Evolutionary conservation across 208 protist genomes (phyloP).

Genomic region (Acanthamoeba sp.): DNA sequence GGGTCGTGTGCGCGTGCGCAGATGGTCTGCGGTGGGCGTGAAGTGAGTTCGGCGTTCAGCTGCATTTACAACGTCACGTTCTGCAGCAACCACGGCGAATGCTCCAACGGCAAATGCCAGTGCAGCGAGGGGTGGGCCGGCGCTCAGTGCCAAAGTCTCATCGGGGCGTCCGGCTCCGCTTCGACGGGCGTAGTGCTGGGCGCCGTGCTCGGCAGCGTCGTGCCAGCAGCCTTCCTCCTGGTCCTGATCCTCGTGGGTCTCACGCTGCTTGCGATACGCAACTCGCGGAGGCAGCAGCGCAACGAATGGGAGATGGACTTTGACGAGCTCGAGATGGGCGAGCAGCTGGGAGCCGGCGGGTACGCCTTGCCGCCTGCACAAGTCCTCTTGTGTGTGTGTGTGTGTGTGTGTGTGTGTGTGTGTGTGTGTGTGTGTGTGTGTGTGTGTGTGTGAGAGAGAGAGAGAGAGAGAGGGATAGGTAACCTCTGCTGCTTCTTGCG

Average conservation of each 20-base stretch:
- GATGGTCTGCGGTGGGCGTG: neutral
- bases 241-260: neutral
- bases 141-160: neutral
- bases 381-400: neutral
- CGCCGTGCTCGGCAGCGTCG: neutral
- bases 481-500: too few relatives aligned
- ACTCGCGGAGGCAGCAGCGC: neutral
- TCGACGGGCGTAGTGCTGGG: neutral
- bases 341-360: constrained; percentile 66
- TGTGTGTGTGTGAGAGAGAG: too few relatives aligned
- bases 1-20: too few relatives aligned
- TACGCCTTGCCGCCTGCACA: neutral
- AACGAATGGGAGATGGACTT: constrained; percentile 28
- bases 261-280: neutral
- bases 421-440: neutral
- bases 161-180: neutral
- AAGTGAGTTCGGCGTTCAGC: neutral
- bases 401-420: neutral
- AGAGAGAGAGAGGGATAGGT: too few relatives aligned
- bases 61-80: neutral
- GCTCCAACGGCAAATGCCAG: neutral
- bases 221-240: neutral
- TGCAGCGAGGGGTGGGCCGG: neutral
- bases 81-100: constrained; percentile 6
- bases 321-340: constrained; percentile 14